phyloP scores from a whole-genome alignment of 176 grass and related monocot genomes.

The Raddia guianensis region DNA sequence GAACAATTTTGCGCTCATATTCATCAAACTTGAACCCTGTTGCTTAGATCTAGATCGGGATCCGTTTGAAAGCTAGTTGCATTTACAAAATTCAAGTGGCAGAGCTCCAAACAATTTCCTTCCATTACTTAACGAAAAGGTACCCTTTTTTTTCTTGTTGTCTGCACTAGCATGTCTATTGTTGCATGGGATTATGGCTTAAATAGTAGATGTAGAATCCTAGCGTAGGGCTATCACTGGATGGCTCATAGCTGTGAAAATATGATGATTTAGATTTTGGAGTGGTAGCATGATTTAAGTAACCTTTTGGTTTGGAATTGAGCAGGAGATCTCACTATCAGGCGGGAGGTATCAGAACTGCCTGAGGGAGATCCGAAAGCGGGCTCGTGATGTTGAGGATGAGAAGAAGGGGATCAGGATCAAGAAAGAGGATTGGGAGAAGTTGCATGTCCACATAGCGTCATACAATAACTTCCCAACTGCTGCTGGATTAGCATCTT shows the following conservation, averaged over 20 bases:
- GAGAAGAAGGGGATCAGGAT: slow-evolving; percentile 65
- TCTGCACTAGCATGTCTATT: neutral
- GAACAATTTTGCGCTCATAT: neutral
- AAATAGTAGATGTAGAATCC: neutral
- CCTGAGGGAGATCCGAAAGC: slow-evolving; percentile 75
- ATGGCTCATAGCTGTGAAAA: neutral
- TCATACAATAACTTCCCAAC: slow-evolving; percentile 96
- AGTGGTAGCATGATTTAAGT: neutral
- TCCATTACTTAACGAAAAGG: neutral
- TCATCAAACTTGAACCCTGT: neutral
- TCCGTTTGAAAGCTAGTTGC: neutral
- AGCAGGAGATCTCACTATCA: slow-evolving; percentile 73
- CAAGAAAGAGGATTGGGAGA: slow-evolving; percentile 83
- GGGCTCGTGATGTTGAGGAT: slow-evolving; percentile 62
- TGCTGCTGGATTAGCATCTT: slow-evolving; percentile 88
- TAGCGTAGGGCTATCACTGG: neutral
- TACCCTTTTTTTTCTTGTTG: neutral
- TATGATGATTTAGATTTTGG: neutral
- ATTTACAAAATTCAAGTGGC: neutral
- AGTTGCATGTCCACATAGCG: slow-evolving; percentile 77
- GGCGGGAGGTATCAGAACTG: slow-evolving; percentile 81
- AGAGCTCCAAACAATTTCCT: neutral
- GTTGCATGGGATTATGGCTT: neutral
- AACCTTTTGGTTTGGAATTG: slow-evolving; percentile 35
- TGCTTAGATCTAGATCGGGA: slow-evolving; percentile 25